Evolutionary conservation across 2,329 filamentous ascomycete genomes (phyloP).

Genomic region (Aureobasidium sp.): DNA sequence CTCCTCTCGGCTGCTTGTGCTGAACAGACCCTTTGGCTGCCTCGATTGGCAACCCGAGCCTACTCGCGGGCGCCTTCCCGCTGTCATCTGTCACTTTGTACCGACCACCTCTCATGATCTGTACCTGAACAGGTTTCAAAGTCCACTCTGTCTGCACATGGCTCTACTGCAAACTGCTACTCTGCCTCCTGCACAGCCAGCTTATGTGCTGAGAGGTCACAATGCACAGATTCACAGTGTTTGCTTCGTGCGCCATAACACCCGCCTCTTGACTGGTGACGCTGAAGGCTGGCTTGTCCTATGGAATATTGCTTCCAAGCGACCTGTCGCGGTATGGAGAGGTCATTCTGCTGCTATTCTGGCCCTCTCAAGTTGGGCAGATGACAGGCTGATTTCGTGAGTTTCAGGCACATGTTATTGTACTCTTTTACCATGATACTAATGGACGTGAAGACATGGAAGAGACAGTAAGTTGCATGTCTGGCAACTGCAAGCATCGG

Average conservation of each 20-base stretch:
- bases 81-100: slow-evolving; percentile 15
- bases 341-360: slow-evolving; percentile 74
- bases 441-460: slow-evolving; percentile 62
- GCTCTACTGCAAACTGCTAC: slow-evolving; percentile 1
- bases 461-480: slow-evolving; percentile 80
- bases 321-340: slow-evolving; percentile 77
- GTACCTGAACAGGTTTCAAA: neutral
- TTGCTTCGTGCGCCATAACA: slow-evolving; percentile 64
- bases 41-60: slow-evolving; percentile 8
- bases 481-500: slow-evolving; percentile 62
- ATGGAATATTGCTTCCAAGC: slow-evolving; percentile 78
- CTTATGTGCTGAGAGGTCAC: slow-evolving; percentile 79
- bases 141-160: neutral
- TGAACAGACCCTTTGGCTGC: slow-evolving; percentile 1
- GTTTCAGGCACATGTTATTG: slow-evolving; percentile 30
- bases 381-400: slow-evolving; percentile 76
- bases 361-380: slow-evolving; percentile 63
- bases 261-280: slow-evolving; percentile 76
- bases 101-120: slow-evolving; percentile 2
- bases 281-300: slow-evolving; percentile 81
- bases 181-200: slow-evolving; percentile 48
- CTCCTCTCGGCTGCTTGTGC: neutral
- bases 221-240: slow-evolving; percentile 70
- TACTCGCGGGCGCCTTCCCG: neutral
- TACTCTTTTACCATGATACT: neutral